These are phyloP conservation scores for Chaetomium sp. DNA, from an alignment of 2,329 filamentous ascomycete genomes.

Conservation along the genomic window DNA sequence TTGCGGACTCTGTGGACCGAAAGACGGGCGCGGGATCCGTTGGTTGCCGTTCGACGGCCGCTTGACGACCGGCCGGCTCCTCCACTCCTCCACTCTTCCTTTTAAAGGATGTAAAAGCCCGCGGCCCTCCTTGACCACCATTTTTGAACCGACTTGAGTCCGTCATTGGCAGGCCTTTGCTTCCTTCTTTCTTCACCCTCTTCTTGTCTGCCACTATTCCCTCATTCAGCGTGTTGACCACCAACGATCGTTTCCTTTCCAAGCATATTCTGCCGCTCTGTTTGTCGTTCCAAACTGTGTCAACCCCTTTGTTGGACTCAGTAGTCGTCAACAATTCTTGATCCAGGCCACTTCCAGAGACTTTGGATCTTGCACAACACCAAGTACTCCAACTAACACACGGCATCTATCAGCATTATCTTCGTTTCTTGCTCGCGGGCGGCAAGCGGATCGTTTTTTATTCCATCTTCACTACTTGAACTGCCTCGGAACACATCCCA, in stretches of 20 bases:
- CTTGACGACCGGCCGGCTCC: not conserved
- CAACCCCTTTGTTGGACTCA: not conserved
- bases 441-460: conserved; percentile 1
- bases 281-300: not conserved
- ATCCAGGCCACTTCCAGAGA: not conserved
- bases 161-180: conserved; percentile 4
- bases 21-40: not conserved
- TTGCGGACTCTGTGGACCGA: conserved; percentile 3
- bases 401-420: not conserved
- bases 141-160: not conserved
- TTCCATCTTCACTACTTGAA: not conserved
- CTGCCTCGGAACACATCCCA: conserved; percentile 4
- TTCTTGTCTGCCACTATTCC: conserved; percentile 12
- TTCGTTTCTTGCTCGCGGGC: conserved; percentile 18
- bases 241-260: conserved; percentile 15
- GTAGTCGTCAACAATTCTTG: not conserved
- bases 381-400: not conserved
- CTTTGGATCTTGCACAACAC: not conserved
- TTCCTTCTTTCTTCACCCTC: not conserved
- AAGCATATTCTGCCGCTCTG: not conserved
- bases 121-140: conserved; percentile 3
- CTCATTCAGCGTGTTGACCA: conserved; percentile 14
- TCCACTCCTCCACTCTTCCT: not conserved
- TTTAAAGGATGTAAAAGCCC: not conserved
- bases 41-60: not conserved